Conservation (phyloP, 2,329 filamentous ascomycete species). For the Rugonectria rugulosa region DNA sequence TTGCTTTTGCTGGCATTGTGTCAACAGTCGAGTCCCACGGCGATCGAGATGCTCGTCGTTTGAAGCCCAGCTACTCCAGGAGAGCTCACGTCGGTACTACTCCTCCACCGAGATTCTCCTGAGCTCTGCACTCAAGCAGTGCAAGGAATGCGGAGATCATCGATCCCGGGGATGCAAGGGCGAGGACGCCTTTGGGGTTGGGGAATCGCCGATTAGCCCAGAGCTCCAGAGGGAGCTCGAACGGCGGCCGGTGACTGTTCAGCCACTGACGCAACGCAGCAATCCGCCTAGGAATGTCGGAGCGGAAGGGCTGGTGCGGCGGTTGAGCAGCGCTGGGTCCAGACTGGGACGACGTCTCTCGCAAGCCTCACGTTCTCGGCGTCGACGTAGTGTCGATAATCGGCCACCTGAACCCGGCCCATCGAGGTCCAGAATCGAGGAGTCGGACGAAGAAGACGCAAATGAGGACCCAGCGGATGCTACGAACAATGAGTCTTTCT, state of each 20-base stretch:
- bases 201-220: background rate
- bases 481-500: too few species aligned
- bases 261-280: background rate
- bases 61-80: slow-evolving; percentile 2
- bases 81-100: slow-evolving; percentile 8
- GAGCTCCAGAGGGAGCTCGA: background rate
- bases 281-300: background rate
- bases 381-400: too few species aligned
- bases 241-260: background rate
- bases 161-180: slow-evolving; percentile 19
- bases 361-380: background rate
- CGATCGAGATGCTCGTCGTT: background rate
- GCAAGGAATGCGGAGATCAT: slow-evolving; percentile 27
- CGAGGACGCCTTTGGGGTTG: slow-evolving; percentile 7
- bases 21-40: slow-evolving; percentile 15
- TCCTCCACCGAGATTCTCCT: slow-evolving; percentile 16
- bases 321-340: too few species aligned
- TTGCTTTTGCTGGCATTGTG: slow-evolving; percentile 32
- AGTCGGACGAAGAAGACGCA: too few species aligned
- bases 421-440: too few species aligned
- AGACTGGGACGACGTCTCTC: too few species aligned
- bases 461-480: too few species aligned
- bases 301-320: too few species aligned
- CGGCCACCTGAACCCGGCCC: too few species aligned
- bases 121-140: slow-evolving; percentile 22